A percentile compares a stretch with the other conserved stretches of the same genome.
Evolutionary conservation across 106 monocot genomes (phyloP).

Genomic region (Platanthera zijinensis): DNA sequence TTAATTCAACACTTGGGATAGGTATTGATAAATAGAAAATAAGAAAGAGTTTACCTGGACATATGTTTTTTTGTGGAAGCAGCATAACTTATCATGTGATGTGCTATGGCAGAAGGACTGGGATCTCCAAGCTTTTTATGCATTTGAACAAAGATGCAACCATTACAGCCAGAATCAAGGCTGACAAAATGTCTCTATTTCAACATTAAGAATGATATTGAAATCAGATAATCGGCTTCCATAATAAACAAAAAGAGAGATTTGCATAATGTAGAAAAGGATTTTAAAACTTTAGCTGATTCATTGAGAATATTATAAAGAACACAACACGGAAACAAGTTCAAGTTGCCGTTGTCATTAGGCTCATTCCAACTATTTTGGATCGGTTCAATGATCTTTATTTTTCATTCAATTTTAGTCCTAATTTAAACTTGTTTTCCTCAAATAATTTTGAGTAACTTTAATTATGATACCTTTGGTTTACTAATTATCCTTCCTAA

Average conservation of each 20-base stretch:
- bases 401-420: too few relatives aligned
- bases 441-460: too few relatives aligned
- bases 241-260: not conserved
- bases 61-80: constrained; percentile 79
- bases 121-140: constrained; percentile 65
- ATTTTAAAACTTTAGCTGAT: not conserved
- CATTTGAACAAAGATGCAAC: constrained; percentile 93
- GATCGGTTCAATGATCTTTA: too few relatives aligned
- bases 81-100: constrained; percentile 70
- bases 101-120: constrained; percentile 54
- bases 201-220: constrained; percentile 9
- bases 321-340: not conserved
- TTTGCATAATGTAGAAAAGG: not conserved
- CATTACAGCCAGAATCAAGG: constrained; percentile 95
- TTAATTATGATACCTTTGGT: too few relatives aligned
- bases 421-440: too few relatives aligned
- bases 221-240: not conserved
- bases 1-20: not conserved
- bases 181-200: constrained; percentile 85
- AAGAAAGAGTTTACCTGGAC: constrained; percentile 59
- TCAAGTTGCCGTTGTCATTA: not conserved
- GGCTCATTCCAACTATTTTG: too few relatives aligned
- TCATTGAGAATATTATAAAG: not conserved
- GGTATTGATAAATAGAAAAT: not conserved
- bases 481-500: too few relatives aligned